Conservation (phyloP, 352 stramenopile species). For the Blastocystis sp. region DNA sequence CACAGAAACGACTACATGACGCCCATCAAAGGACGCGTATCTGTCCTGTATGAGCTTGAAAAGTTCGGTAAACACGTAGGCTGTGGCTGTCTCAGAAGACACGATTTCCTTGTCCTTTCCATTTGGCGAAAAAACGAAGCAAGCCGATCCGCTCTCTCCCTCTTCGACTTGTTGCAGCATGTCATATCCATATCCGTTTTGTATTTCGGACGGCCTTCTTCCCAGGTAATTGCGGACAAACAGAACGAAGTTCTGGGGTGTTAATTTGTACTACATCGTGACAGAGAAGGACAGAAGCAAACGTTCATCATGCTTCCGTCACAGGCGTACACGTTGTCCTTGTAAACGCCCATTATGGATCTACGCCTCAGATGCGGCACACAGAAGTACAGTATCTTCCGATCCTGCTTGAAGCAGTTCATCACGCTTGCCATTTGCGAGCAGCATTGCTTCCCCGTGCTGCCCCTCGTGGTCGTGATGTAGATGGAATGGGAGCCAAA, state of each 20-base stretch:
- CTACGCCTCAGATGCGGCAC: neutral
- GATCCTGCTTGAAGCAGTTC: neutral
- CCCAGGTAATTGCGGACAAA: slow-evolving; percentile 2
- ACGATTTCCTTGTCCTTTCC: neutral
- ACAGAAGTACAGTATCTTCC: slow-evolving; percentile 10
- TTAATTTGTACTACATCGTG: neutral
- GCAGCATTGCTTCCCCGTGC: neutral
- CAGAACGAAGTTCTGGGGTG: neutral
- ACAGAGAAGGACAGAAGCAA: neutral
- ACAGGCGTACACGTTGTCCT: slow-evolving; percentile 2
- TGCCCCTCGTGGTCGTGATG: neutral
- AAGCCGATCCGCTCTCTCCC: neutral
- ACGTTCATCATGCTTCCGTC: slow-evolving; percentile 7
- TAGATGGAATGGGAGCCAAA: slow-evolving; percentile 29
- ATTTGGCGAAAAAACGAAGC: neutral
- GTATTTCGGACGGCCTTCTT: neutral
- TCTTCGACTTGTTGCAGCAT: neutral
- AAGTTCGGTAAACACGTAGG: slow-evolving; percentile 9
- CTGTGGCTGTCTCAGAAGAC: neutral
- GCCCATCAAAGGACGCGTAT: neutral
- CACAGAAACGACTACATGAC: slow-evolving; percentile 9
- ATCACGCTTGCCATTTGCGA: neutral
- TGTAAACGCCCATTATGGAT: neutral
- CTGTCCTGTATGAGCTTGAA: neutral
- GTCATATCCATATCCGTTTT: slow-evolving; percentile 4